Base-by-base conservation (phyloP, 106 monocot species). In the Acanthochlamys bracteata region DNA sequence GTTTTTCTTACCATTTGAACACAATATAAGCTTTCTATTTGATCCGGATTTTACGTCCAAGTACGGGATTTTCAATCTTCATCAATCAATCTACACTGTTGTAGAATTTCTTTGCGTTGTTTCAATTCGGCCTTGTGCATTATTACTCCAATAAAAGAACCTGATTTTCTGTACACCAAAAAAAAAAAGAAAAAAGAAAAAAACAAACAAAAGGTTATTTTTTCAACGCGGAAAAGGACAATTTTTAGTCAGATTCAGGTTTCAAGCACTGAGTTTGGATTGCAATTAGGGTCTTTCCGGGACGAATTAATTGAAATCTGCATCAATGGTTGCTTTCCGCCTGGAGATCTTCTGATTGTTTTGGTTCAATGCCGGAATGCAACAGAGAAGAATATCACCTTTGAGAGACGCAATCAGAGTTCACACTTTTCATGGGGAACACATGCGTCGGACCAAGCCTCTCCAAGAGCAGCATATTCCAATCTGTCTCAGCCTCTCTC, bases 391-490 rank as follows among this genome's bases (percentile, higher is more conserved):
- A 49, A 49, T 1, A 49, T 4, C 49, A 9, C 2, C 49, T 4
- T 9, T 49, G 49, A 49, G 33, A 33, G 33, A 33, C 6, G 6
- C 6, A 49, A 49, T 49, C 49, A 49, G 9, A 49, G 49, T 49
- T 49, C 15, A 14, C 1, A 49, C 17, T 9, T 55, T 55, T 21
- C 16, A 55, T 55, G 55, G 55, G 55, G 55, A 55, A 55, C 55
- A 55, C 55, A 55, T 55, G 55, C 20, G 55, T 55, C 20, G 55
- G 55, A 10, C 55, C 55, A 22, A 55, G 55, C 22, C 20, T 55
- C 22, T 20, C 20, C 20, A 22, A 10, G 55, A 55, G 22, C 55
- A 20, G 20, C n/a, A 17, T 55, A 6, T 55, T 55, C 15, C 55
- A 55, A 55, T 55, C 55, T 10, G 55, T 55, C 22, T 55, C 55